These are phyloP conservation scores for Noccaea caerulescens DNA, from an alignment of 345 rosid genomes.

Conservation along the genomic window DNA sequence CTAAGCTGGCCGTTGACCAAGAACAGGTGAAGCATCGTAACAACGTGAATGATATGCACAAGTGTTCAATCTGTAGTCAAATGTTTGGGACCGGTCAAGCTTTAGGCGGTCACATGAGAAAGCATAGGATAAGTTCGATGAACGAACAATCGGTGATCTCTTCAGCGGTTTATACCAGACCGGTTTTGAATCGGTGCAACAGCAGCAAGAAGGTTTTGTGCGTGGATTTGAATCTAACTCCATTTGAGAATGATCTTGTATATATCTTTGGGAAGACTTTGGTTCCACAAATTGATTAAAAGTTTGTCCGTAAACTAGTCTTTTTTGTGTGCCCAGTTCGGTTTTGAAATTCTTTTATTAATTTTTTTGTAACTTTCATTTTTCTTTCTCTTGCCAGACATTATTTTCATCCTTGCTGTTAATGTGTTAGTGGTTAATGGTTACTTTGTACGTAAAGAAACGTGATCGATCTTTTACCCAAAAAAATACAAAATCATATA, in stretches of 20 bases:
- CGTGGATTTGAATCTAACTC: conserved; percentile 73
- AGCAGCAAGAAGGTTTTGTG: conserved; percentile 49
- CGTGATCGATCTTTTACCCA: no score
- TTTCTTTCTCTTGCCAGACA: not conserved
- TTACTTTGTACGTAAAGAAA: no score
- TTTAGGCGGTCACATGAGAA: conserved; percentile 78
- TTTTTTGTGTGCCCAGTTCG: not conserved
- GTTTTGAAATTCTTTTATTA: not conserved
- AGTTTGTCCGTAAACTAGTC: conserved; percentile 28
- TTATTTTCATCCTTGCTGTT: conserved; percentile 24
- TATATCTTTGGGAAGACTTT: conserved; percentile 49
- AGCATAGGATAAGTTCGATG: conserved; percentile 45
- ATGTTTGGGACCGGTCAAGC: conserved; percentile 69
- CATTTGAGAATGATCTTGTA: conserved; percentile 69
- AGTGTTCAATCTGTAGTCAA: conserved; percentile 60
- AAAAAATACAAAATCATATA: no score
- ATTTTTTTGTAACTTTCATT: not conserved
- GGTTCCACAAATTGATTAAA: conserved; percentile 57
- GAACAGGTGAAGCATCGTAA: conserved; percentile 29
- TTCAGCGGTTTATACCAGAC: conserved; percentile 32
- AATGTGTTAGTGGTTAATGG: no score
- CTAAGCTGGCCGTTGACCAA: conserved; percentile 42
- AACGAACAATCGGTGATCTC: not conserved
- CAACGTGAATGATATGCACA: conserved; percentile 44
- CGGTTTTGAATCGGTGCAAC: conserved; percentile 52